phyloP scores from a whole-genome alignment of 768 basidiomycete genomes.

The Leccinum arenicola region DNA sequence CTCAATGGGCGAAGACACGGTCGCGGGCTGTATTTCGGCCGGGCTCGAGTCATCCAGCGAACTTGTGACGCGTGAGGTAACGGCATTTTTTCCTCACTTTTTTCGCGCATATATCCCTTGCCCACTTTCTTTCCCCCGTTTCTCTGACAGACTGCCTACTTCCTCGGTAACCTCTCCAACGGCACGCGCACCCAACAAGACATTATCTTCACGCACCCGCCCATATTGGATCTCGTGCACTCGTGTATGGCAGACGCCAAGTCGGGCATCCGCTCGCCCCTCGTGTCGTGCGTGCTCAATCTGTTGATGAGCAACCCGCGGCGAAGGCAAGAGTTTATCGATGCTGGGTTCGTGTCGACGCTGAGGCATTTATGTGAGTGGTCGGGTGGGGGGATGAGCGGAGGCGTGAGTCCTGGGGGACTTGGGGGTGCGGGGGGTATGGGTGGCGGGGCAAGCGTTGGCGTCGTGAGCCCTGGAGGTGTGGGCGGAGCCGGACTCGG shows the following conservation, averaged over 20 bases:
- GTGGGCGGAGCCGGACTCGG: background rate
- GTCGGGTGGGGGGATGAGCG: slow-evolving; percentile 16
- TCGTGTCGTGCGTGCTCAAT: slow-evolving; percentile 56
- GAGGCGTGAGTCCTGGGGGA: slow-evolving; percentile 31
- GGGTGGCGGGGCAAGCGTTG: slow-evolving; percentile 3
- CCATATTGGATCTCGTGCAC: slow-evolving; percentile 54
- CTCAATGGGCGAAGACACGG: slow-evolving; percentile 45
- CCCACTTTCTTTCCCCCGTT: background rate
- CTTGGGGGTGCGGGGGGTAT: slow-evolving; percentile 9
- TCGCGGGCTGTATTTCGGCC: slow-evolving; percentile 45
- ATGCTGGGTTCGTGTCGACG: slow-evolving; percentile 44
- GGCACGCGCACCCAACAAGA: slow-evolving; percentile 49
- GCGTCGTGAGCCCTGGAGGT: slow-evolving; percentile 4
- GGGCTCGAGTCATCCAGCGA: slow-evolving; percentile 53
- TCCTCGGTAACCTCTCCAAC: slow-evolving; percentile 70
- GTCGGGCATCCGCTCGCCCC: slow-evolving; percentile 56
- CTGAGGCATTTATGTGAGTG: slow-evolving; percentile 43
- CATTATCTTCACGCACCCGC: slow-evolving; percentile 48
- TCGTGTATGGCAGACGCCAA: slow-evolving; percentile 57
- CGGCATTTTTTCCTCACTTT: background rate
- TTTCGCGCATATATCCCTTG: background rate
- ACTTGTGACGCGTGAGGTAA: slow-evolving; percentile 53
- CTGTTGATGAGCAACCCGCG: slow-evolving; percentile 45
- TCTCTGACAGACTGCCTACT: slow-evolving; percentile 46
- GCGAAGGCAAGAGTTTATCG: slow-evolving; percentile 38